Evolutionary conservation across 495 filamentous ascomycete species (phyloP).

Genomic region (Aspergillus affinis): DNA sequence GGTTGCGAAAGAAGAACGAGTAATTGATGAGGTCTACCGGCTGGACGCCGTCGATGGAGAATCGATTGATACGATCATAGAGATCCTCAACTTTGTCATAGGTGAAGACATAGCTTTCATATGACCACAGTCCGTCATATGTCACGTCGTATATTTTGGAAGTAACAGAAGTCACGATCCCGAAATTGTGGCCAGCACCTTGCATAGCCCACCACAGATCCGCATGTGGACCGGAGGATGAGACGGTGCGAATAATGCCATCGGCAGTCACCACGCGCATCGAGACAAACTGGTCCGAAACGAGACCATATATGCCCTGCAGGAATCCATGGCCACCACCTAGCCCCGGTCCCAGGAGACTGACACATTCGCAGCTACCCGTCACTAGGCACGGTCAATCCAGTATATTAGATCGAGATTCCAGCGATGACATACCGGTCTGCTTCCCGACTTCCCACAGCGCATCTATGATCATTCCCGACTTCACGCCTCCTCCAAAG

Average conservation of each 20-base stretch:
- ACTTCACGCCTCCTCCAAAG: slow-evolving; percentile 18
- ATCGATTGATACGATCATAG: slow-evolving; percentile 9
- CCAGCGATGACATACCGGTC: slow-evolving; percentile 5
- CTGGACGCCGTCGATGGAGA: slow-evolving; percentile 10
- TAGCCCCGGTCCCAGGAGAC: slow-evolving; percentile 18
- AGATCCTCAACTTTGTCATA: slow-evolving; percentile 10
- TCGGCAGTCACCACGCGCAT: slow-evolving; percentile 18
- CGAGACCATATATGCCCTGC: slow-evolving; percentile 18
- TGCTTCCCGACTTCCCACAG: slow-evolving; percentile 19
- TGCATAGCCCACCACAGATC: slow-evolving; percentile 24
- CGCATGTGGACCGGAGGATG: neutral
- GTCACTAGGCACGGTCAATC: slow-evolving; percentile 4
- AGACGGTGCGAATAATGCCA: slow-evolving; percentile 12
- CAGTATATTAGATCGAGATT: neutral
- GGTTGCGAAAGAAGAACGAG: slow-evolving; percentile 4
- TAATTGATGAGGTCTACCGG: slow-evolving; percentile 12
- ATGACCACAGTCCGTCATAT: slow-evolving; percentile 11
- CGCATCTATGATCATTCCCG: slow-evolving; percentile 6
- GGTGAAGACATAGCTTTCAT: slow-evolving; percentile 11
- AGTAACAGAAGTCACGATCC: slow-evolving; percentile 23
- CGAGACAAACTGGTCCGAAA: slow-evolving; percentile 17
- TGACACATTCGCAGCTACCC: slow-evolving; percentile 20
- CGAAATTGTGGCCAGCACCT: slow-evolving; percentile 23
- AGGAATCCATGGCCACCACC: slow-evolving; percentile 23
- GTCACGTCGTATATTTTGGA: slow-evolving; percentile 20